These are phyloP conservation scores for Fusarium guadeloupense DNA, from an alignment of 2,329 filamentous ascomycete genomes.

Conservation along the genomic window DNA sequence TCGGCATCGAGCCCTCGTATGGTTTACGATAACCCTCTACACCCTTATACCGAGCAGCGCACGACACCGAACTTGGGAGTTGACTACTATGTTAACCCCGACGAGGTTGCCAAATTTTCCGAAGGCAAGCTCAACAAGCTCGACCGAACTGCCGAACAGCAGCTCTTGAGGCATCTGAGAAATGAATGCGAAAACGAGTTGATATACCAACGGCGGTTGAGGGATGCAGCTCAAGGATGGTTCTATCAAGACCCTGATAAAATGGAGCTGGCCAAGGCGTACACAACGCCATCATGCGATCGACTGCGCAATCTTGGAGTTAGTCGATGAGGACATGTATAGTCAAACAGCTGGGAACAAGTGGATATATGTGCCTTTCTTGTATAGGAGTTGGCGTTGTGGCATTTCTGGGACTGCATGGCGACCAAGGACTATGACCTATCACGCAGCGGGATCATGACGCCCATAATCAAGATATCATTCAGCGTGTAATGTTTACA, in stretches of 20 bases:
- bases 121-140: slow-evolving; percentile 75
- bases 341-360: not conserved
- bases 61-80: slow-evolving; percentile 75
- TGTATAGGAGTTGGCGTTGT: slow-evolving; percentile 46
- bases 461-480: slow-evolving; percentile 34
- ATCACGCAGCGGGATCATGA: slow-evolving; percentile 19
- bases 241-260: slow-evolving; percentile 83
- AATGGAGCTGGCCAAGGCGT: slow-evolving; percentile 73
- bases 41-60: slow-evolving; percentile 79
- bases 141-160: slow-evolving; percentile 79
- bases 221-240: slow-evolving; percentile 86
- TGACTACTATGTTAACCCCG: slow-evolving; percentile 86
- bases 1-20: slow-evolving; percentile 68
- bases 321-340: slow-evolving; percentile 33
- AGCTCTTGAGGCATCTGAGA: slow-evolving; percentile 73
- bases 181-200: slow-evolving; percentile 80
- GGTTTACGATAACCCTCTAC: slow-evolving; percentile 75
- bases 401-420: slow-evolving; percentile 42
- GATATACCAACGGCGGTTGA: slow-evolving; percentile 69
- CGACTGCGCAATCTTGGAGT: slow-evolving; percentile 57
- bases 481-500: slow-evolving; percentile 21
- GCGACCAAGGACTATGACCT: slow-evolving; percentile 29
- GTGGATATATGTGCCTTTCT: slow-evolving; percentile 29
- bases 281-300: slow-evolving; percentile 62
- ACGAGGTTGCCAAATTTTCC: slow-evolving; percentile 76